These are phyloP conservation scores for Effrenium voratum DNA, from an alignment of 73 alveolate species.

Conservation along the genomic window DNA sequence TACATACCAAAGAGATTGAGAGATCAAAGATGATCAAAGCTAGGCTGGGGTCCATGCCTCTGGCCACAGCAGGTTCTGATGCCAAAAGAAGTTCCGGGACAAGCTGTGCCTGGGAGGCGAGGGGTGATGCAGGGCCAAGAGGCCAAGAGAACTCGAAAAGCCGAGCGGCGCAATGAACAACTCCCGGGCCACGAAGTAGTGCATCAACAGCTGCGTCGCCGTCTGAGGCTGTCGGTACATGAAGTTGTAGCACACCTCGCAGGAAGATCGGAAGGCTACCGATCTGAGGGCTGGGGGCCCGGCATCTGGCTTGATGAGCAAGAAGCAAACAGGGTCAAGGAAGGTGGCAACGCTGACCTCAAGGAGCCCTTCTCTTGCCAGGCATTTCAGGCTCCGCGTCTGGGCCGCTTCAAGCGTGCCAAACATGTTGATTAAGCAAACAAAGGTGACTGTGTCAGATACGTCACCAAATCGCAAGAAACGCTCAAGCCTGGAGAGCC, in stretches of 20 bases:
- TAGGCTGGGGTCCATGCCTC: slow-evolving; percentile 19
- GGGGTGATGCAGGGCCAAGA: neutral
- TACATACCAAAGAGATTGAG: neutral
- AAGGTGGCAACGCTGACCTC: slow-evolving; percentile 80
- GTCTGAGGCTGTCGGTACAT: slow-evolving; percentile 90
- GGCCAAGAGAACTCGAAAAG: neutral
- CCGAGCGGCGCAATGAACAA: slow-evolving; percentile 61
- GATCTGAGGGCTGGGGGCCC: neutral
- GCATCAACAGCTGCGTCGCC: slow-evolving; percentile 86
- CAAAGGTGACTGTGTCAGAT: neutral
- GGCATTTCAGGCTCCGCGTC: too few relatives aligned
- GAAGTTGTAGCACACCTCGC: slow-evolving; percentile 89
- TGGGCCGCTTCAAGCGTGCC: too few relatives aligned
- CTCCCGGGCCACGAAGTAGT: slow-evolving; percentile 92
- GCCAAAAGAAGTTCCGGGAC: slow-evolving; percentile 91
- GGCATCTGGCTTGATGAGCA: slow-evolving; percentile 90
- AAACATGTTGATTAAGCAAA: too few relatives aligned
- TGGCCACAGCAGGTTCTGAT: slow-evolving; percentile 92
- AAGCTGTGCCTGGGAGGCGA: slow-evolving; percentile 56
- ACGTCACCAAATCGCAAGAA: too few relatives aligned
- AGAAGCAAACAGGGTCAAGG: slow-evolving; percentile 88
- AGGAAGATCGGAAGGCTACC: neutral
- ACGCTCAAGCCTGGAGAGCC: too few relatives aligned
- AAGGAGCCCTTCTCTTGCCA: too few relatives aligned
- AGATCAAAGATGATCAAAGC: neutral